Evolutionary conservation across 257 asterid genomes (phyloP).

Genomic region (Echites panduratus): DNA sequence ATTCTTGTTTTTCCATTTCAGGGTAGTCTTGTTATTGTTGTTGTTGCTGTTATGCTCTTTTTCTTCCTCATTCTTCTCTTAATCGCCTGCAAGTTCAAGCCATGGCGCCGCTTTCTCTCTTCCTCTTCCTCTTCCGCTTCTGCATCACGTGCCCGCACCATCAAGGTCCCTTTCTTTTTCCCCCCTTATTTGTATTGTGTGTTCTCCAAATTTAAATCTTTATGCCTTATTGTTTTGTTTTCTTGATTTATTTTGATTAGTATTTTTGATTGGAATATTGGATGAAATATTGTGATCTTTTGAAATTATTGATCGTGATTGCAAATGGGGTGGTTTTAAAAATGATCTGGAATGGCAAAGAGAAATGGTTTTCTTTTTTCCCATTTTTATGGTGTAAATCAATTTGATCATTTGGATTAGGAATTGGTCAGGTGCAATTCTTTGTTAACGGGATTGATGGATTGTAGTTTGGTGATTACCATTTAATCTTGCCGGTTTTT

Average conservation of each 20-base stretch:
- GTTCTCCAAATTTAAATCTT: not conserved
- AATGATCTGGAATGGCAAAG: no score
- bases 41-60: conserved; percentile 69
- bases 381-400: no score
- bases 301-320: no score
- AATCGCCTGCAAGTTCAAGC: conserved; percentile 78
- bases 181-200: no score
- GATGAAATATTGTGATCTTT: no score
- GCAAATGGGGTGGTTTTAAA: no score
- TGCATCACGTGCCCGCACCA: no score
- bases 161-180: not conserved
- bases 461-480: not conserved
- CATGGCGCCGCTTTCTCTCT: conserved; percentile 66
- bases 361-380: no score
- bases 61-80: conserved; percentile 56
- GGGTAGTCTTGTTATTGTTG: conserved; percentile 27
- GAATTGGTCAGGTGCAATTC: not conserved
- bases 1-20: conserved; percentile 29
- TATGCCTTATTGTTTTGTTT: not conserved
- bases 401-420: no score
- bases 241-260: not conserved
- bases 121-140: no score
- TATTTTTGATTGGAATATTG: no score
- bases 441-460: not conserved
- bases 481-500: not conserved